Evolutionary conservation across 2,329 filamentous ascomycete species (phyloP), one percentile per base, ranked within the genome.

Genomic region (Aspergillus thermomutatus): DNA sequence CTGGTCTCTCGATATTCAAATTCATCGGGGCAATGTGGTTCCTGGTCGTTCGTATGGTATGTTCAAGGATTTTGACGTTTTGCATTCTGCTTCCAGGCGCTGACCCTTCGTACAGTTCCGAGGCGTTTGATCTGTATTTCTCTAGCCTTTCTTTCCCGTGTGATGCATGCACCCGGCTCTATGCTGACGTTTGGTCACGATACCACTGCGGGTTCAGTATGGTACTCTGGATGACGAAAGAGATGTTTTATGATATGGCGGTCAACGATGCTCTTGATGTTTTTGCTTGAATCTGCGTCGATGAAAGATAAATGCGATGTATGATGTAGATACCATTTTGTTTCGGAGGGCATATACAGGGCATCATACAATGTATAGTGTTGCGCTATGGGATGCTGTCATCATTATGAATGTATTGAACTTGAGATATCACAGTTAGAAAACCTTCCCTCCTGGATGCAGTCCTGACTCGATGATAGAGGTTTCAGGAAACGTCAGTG

Each of bases 21-120:
- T 96, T 97, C 66, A 77, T 92, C 25, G 92, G 92, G 2, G 90
- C 90, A 0, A 81, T 91, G 75, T 96, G 92, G 91, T 97, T 97
- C 79, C 83, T 99, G 80, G 82, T 97, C 65, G 88, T 93, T 56
- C 83, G 92, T 67, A 83, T 95, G 84, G 93, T 96, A 74, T 85
- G 91, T 75, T 55, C 21, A 21, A 14, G 5, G 10, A 3, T 7
- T 2, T 37, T 17, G 31, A 25, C 25, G 28, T 26, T 37, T 40
- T 34, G 14, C 47, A 8, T 28, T n/a, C 21, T 11, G 14, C 7
- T 41, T 43, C 7, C 14, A 11, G 1, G 2, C 34, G 1, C n/a
- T 34, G 17, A 9, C 40, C 28, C 59, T 37, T 27, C 9, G 26
- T 45, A 23, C n/a, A 82, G 79, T 82, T 82, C 79, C 79, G 80